Percentiles rank a stretch among this genome's conserved stretches.
phyloP scores from a whole-genome alignment of 306 rosid species.

The Quercus mongolica region DNA sequence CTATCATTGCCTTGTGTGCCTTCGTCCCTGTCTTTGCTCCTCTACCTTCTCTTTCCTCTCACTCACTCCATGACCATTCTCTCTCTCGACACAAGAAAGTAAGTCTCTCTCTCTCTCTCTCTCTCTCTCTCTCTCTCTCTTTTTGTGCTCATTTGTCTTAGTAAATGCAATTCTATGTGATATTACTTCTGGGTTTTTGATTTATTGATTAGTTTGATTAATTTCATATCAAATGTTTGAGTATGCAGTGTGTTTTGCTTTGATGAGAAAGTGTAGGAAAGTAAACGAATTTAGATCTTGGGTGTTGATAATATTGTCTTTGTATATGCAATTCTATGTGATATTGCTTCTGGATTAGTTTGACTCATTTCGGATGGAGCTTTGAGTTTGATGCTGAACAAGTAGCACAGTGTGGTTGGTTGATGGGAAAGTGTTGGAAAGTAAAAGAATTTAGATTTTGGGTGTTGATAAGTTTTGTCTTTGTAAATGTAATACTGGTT shows the following conservation, averaged over 20 bases:
- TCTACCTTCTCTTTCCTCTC: slow-evolving; percentile 3
- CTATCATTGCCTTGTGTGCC: neutral
- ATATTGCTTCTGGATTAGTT: neutral
- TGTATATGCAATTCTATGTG: neutral
- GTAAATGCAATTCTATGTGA: neutral
- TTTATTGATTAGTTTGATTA: neutral
- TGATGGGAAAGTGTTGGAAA: too few relatives aligned
- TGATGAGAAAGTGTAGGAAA: neutral
- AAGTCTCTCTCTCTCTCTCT: neutral
- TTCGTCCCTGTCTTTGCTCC: slow-evolving; percentile 4
- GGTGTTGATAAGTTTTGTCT: too few relatives aligned
- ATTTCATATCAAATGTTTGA: neutral
- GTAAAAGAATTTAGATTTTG: too few relatives aligned
- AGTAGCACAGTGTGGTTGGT: too few relatives aligned
- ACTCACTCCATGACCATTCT: neutral
- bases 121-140: neutral
- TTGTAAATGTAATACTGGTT: too few relatives aligned
- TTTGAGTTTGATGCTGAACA: too few relatives aligned
- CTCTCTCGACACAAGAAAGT: neutral
- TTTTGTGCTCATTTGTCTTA: neutral
- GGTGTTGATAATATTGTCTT: neutral
- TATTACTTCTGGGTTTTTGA: neutral
- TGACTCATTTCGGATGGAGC: neutral
- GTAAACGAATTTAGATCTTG: neutral
- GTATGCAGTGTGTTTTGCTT: neutral